Percentiles rank a stretch among this genome's conserved stretches.
Conservation (phyloP, 257 asterid genomes). For the Striga asiatica region DNA sequence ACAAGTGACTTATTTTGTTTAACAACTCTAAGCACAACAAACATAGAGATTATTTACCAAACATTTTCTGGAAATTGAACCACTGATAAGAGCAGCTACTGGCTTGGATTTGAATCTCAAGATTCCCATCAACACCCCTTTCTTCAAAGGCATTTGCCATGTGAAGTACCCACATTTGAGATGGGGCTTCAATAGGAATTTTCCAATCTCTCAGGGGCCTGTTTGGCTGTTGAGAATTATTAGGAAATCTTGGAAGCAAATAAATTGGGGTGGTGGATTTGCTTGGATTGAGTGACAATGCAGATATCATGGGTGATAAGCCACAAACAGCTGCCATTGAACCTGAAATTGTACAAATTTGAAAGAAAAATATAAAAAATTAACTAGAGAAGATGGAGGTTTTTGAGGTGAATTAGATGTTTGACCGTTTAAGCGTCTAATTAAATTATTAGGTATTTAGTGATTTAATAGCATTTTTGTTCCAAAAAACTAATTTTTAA, state of each 20-base stretch:
- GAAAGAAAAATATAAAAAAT: too few relatives aligned
- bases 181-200: constrained; percentile 83
- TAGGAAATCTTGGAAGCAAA: constrained; percentile 57
- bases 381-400: too few relatives aligned
- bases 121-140: constrained; percentile 29
- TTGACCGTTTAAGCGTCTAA: too few relatives aligned
- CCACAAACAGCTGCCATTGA: constrained; percentile 89
- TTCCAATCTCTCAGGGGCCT: constrained; percentile 55
- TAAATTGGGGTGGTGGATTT: constrained; percentile 77
- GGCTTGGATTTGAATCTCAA: constrained; percentile 65
- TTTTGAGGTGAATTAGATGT: too few relatives aligned
- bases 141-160: constrained; percentile 82
- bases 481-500: too few relatives aligned
- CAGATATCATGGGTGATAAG: constrained; percentile 87
- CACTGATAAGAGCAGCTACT: constrained; percentile 81
- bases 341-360: constrained; percentile 32
- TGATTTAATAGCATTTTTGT: too few relatives aligned
- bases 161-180: constrained; percentile 86
- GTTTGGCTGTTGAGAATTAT: constrained; percentile 5
- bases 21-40: too few relatives aligned
- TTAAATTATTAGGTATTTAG: too few relatives aligned
- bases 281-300: constrained; percentile 81
- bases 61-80: constrained; percentile 98
- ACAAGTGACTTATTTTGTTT: too few relatives aligned
- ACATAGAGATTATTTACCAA: constrained; percentile 34